phyloP scores from a whole-genome alignment of 306 rosid genomes.

The Boehmeria nivea region DNA sequence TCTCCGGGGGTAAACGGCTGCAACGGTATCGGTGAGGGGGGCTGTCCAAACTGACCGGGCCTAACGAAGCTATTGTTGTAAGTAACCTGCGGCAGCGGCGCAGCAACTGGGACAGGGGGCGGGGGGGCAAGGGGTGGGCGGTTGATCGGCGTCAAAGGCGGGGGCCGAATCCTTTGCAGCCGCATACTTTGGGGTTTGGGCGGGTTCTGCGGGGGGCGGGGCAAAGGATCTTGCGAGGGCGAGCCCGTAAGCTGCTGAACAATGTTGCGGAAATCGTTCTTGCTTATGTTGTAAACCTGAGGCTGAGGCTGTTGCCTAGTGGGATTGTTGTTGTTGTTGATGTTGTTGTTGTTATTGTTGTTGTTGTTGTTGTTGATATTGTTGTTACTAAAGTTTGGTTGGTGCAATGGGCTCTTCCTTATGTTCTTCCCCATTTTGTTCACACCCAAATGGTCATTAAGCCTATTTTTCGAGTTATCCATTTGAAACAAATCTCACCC shows the following conservation, averaged over 20 bases:
- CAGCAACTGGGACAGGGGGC: constrained; percentile 39
- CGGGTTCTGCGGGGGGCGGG: constrained; percentile 66
- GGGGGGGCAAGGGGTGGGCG: constrained; percentile 53
- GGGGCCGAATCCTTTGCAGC: constrained; percentile 85
- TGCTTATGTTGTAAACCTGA: constrained; percentile 92
- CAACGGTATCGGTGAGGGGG: constrained; percentile 43
- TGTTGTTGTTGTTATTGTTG: constrained; percentile 14
- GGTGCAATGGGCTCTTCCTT: constrained; percentile 86
- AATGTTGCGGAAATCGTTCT: constrained; percentile 82
- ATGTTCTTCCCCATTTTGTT: constrained; percentile 85
- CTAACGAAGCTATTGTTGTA: constrained; percentile 46
- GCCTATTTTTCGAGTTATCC: constrained; percentile 71
- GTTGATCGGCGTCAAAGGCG: constrained; percentile 71
- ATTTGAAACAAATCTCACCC: too few relatives aligned
- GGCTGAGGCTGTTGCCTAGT: constrained; percentile 91
- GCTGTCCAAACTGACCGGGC: constrained; percentile 60
- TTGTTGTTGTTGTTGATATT: constrained; percentile 10
- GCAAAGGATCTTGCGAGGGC: constrained; percentile 70
- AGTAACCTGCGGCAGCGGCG: constrained; percentile 47
- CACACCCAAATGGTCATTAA: constrained; percentile 74
- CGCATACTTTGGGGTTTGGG: constrained; percentile 83
- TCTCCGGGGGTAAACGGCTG: constrained; percentile 45
- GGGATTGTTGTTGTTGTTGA: constrained; percentile 31
- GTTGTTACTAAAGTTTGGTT: constrained; percentile 44
- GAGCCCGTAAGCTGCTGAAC: constrained; percentile 98